Evolutionary conservation across 768 basidiomycete genomes (phyloP), one percentile per base, ranked within the genome.

Genomic region (Rhizopogon roseolus): DNA sequence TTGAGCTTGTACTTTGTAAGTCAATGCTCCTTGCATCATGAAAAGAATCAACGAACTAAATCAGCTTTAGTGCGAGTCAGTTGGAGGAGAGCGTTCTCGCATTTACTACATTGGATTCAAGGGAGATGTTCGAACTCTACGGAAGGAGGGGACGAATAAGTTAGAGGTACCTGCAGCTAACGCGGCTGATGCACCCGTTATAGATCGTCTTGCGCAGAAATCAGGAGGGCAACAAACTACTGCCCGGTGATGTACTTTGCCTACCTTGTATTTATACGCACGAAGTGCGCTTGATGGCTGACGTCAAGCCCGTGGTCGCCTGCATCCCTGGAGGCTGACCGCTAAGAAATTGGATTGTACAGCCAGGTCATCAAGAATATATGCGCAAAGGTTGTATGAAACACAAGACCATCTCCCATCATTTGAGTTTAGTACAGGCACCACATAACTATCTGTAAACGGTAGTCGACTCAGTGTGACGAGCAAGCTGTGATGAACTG

Each of bases 101-200:
- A 68, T 93, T 39, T 94, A 87, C 63, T 94, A 84, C 62, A 62
- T 93, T 41, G 91, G 91, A n/a, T 94, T 94, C 76, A 88, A 84
- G 65, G 91, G 91, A 40, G 87, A 90, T 58, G 73, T 76, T 46
- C 73, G 76, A 49, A 73, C 75, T n/a, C 66, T 69, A n/a, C 76
- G 76, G 58, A 83, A 79, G 57, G 85, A 87, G 50, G 78, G 71
- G 14, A 77, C 76, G 32, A 79, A 77, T 43, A 84, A 80, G 64
- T 74, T 86, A 44, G 86, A 84, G 62, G 80, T 94, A n/a, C 88
- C 86, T 0, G 89, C 92, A 16, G 85, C 85, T 4, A 80, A 90
- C 61, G 86, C 88, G 1, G 82, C 87, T 0, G 93, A 93, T 57
- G 85, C 88, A 0, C 67, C 80, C 7, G 58, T 90, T 7, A 72